A percentile compares a stretch with the other conserved stretches of the same genome.
These are phyloP conservation scores for Kwoniella dendrophila DNA, from an alignment of 768 basidiomycete species.

Conservation along the genomic window DNA sequence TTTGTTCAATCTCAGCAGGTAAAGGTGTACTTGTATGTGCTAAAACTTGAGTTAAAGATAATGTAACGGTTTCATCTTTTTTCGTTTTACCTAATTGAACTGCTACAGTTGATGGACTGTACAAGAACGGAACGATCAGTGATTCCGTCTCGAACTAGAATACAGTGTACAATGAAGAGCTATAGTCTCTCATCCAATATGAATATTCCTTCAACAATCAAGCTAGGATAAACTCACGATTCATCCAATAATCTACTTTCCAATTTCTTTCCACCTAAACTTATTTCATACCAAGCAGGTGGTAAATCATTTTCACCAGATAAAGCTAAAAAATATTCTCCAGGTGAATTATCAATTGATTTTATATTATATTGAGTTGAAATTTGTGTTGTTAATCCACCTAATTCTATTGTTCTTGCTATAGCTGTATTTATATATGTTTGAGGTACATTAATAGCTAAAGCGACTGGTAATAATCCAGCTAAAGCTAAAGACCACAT, in stretches of 20 bases:
- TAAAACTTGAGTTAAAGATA: conserved; percentile 77
- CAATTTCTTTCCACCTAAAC: conserved; percentile 45
- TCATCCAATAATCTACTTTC: conserved; percentile 22
- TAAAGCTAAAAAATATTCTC: conserved; percentile 54
- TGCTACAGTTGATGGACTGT: conserved; percentile 37
- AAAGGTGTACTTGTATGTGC: conserved; percentile 76
- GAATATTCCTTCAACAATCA: not conserved
- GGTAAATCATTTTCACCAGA: conserved; percentile 31
- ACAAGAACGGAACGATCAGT: not conserved
- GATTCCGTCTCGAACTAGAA: not conserved
- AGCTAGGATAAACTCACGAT: conserved; percentile 19
- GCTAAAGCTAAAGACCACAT: conserved; percentile 2
- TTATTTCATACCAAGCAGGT: conserved; percentile 54
- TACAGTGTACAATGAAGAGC: not conserved
- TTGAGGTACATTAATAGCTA: conserved; percentile 28
- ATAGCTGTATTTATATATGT: conserved; percentile 66
- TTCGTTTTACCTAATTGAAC: conserved; percentile 32
- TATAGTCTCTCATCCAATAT: not conserved
- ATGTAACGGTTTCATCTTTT: conserved; percentile 66
- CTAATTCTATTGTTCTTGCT: conserved; percentile 84
- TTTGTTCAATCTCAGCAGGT: conserved; percentile 72
- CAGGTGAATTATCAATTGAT: conserved; percentile 65
- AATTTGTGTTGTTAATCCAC: conserved; percentile 82
- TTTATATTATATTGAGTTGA: conserved; percentile 85
- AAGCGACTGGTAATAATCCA: conserved; percentile 17